These are phyloP conservation scores for Neurospora sp. DNA, from an alignment of 2,329 filamentous ascomycete genomes.

Conservation along the genomic window DNA sequence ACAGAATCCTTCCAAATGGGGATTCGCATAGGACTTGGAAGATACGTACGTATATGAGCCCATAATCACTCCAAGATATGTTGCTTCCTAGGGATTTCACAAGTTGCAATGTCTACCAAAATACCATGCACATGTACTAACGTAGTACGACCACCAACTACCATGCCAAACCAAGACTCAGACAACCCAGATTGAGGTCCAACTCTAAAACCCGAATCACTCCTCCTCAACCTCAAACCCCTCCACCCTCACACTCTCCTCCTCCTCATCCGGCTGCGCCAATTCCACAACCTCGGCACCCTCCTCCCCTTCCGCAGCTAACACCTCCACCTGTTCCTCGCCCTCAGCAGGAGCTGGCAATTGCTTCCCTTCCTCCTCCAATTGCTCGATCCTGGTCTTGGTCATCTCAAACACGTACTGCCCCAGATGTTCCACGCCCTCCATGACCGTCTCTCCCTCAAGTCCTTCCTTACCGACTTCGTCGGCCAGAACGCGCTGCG, in stretches of 20 bases:
- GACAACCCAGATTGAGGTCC: background rate
- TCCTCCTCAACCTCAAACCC: conserved; percentile 24
- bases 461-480: conserved; percentile 35
- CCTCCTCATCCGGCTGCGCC: conserved; percentile 19
- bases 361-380: conserved; percentile 31
- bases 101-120: background rate
- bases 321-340: conserved; percentile 16
- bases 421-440: conserved; percentile 84
- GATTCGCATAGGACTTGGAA: too few relatives aligned
- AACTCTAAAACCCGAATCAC: background rate
- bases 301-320: conserved; percentile 14
- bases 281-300: conserved; percentile 16
- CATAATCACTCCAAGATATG: background rate
- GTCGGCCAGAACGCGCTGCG: conserved; percentile 40
- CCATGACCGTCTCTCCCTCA: conserved; percentile 63
- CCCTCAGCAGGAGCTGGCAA: conserved; percentile 1
- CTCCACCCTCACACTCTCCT: conserved; percentile 16
- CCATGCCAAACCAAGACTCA: background rate
- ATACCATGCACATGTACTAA: background rate
- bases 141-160: background rate
- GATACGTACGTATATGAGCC: too few relatives aligned
- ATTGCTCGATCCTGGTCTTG: conserved; percentile 44
- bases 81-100: background rate
- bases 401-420: conserved; percentile 98
- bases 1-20: too few relatives aligned